Evolutionary conservation across 2,329 filamentous ascomycete genomes (phyloP).

Genomic region (Venturia aucupariae): DNA sequence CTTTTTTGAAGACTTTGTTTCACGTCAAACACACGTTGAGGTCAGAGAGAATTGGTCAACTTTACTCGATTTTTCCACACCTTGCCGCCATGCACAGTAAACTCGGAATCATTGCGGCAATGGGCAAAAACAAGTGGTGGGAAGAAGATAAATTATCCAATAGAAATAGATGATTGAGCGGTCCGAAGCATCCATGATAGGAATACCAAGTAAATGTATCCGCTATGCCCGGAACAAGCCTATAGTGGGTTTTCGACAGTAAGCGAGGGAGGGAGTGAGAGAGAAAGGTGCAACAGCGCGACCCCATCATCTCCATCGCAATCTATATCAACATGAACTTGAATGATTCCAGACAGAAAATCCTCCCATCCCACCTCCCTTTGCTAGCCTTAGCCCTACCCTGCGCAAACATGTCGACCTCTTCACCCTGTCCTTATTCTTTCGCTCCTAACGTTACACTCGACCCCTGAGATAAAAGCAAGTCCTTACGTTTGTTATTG

Average conservation of each 20-base stretch:
- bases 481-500: neutral
- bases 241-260: neutral
- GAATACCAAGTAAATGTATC: neutral
- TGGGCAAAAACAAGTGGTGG: too few relatives aligned
- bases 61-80: too few relatives aligned
- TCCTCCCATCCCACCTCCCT: neutral
- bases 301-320: neutral
- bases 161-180: neutral
- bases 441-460: slow-evolving; percentile 1
- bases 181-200: slow-evolving; percentile 1
- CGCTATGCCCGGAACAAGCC: neutral
- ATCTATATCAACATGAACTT: neutral
- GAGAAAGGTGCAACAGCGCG: neutral
- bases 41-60: too few relatives aligned
- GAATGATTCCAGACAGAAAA: neutral
- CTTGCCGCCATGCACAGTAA: too few relatives aligned
- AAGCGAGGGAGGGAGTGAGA: neutral
- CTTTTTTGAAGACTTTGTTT: too few relatives aligned
- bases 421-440: neutral
- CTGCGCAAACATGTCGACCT: neutral
- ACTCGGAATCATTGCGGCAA: too few relatives aligned
- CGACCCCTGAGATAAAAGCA: neutral
- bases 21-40: too few relatives aligned
- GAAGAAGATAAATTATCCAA: too few relatives aligned
- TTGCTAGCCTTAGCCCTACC: neutral